Base-by-base conservation (phyloP, 257 asterid species). In the Linderniella brevidens region DNA sequence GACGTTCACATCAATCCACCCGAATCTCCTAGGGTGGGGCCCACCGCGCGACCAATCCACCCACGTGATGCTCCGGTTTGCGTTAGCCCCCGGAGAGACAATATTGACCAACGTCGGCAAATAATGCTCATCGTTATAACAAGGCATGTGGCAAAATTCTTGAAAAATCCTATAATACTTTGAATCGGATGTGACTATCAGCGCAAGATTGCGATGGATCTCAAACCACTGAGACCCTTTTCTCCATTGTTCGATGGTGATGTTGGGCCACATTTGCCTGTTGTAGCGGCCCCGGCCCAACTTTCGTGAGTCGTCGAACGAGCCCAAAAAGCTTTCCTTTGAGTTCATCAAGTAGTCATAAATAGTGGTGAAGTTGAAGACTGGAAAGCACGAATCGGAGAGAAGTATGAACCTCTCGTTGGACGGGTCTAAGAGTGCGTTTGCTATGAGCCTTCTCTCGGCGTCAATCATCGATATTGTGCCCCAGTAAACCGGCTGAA, bases 191-290 rank as follows among this genome's bases (percentile, higher is more conserved):
- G 85, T 70, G 36, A 85, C 50, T 50, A 60, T 48, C 60, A 84
- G 37, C 5, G 99, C 99, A 45, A 90, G 43, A 25, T 55, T 36
- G 0, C 98, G 93, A n/a, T 76, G 78, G 58, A 85, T 68, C 70
- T 90, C 99, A 8, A 90, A 85, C 99, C 99, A 90, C 13, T 85
- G 93, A 0, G 99, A 90, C 11, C 99, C 99, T 76, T 90, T 90
- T 49, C 93, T 69, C 99, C 99, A 90, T 12, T 90, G 88, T 19
- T 63, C 37, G 38, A 76, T 86, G 11, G 17, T 60, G 45, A 90
- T 64, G 44, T 77, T 55, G 8, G 99, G 96, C 35, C 36, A 29
- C 96, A 90, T 90, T 50, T 74, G 62, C 12, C 77, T 76, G 67
- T 59, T 90, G 75, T 85, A 85, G 37, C 96, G 93, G 8, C 99